Conservation (phyloP, 2,329 filamentous ascomycete genomes). For the Microsporum ferrugineum region DNA sequence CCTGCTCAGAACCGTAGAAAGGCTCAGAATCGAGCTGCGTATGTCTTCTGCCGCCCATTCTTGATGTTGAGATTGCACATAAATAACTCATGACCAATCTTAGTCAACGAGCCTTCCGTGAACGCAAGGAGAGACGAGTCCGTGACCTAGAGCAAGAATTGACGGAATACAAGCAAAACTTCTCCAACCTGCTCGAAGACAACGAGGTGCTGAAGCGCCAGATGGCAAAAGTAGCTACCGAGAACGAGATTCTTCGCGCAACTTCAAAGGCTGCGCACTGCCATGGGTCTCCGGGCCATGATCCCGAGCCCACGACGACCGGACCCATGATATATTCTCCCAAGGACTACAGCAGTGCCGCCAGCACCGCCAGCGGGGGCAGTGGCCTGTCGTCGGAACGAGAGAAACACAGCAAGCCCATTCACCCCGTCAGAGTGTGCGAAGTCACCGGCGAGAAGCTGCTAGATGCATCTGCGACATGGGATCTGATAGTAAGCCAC, state of each 20-base stretch:
- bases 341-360: conserved; percentile 53
- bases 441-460: conserved; percentile 55
- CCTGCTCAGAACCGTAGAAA: conserved; percentile 52
- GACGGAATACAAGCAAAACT: conserved; percentile 60
- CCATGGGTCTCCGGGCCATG: conserved; percentile 12
- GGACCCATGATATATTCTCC: conserved; percentile 62
- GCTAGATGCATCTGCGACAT: conserved; percentile 65
- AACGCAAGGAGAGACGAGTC: conserved; percentile 89
- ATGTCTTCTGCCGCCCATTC: conserved; percentile 27
- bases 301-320: conserved; percentile 40
- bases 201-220: conserved; percentile 80
- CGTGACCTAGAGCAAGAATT: conserved; percentile 86
- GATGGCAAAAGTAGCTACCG: conserved; percentile 70
- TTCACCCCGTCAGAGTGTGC: conserved; percentile 56
- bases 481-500: conserved; percentile 80
- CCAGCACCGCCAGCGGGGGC: neutral
- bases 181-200: conserved; percentile 61
- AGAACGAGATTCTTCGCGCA: conserved; percentile 84
- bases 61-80: neutral
- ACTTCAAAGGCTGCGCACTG: conserved; percentile 46
- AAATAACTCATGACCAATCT: neutral
- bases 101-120: conserved; percentile 90
- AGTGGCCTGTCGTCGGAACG: conserved; percentile 5
- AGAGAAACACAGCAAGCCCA: conserved; percentile 31
- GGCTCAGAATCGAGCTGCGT: conserved; percentile 63